Base-by-base conservation (phyloP, 2,329 filamentous ascomycete species). In the Aureobasidium namibiae region DNA sequence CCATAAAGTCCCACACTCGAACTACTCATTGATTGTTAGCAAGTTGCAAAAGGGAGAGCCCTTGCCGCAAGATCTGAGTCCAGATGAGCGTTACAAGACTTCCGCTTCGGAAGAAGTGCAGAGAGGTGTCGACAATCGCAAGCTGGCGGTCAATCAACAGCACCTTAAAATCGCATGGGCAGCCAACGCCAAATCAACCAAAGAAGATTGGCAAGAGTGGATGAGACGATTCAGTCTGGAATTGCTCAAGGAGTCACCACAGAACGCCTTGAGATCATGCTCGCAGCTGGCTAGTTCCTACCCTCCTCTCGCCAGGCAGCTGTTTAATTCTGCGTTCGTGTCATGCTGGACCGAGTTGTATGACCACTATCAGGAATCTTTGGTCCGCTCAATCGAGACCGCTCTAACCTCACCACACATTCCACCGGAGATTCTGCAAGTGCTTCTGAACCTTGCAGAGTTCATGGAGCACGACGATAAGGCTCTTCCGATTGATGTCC, bases 391-490 rank as follows among this genome's bases (percentile, higher is more conserved):
- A 24, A 95, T 99, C 56, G 94, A 99, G 72, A 90, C 89, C 63
- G 94, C 95, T 0, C 88, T 99, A 65, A 94, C 91, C 58, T 97
- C 92, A 3, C 88, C 92, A 56, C 92, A 96, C 66, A 95, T 99
- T 13, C 92, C 94, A 0, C 94, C 95, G 0, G 95, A 99, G 72
- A 87, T 99, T 64, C 79, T 99, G 9, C 92, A 96, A 62, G 87
- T 96, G 52, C 79, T 99, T 29, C 83, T 99, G 50, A 99, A 99
- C 68, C 81, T 99, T 53, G 94, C 94, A 23, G 94, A 99, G 71
- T 99, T 99, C 72, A 99, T 99, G 94, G 94, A 99, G 71, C 94
- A 99, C 69, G 95, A 99, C 67, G 94, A 99, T 72, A 99, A 99
- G 73, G 92, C 95, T 14, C 78, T 99, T 56, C 94, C 94, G 1